phyloP scores from a whole-genome alignment of 129 eudicot genomes.

The Lactuca saligna region DNA sequence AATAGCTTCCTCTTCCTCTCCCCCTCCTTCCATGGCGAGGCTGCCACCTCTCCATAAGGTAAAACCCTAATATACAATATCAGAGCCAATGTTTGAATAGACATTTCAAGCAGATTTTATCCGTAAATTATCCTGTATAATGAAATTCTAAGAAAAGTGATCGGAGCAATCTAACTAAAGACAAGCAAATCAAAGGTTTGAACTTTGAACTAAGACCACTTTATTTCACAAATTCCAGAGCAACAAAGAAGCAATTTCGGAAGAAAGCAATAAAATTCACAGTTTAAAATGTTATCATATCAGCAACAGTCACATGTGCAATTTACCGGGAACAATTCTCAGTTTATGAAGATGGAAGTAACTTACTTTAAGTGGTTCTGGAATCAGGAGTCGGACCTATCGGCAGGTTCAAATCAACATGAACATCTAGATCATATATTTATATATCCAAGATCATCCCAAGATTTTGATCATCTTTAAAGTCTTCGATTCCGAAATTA shows the following conservation, averaged over 20 bases:
- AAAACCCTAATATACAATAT: slow-evolving; percentile 2
- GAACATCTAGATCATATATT: background rate
- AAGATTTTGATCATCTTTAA: background rate
- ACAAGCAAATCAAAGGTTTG: background rate
- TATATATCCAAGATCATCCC: background rate
- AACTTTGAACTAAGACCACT: background rate
- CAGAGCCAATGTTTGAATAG: background rate
- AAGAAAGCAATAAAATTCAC: background rate
- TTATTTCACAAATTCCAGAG: background rate
- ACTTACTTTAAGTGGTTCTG: slow-evolving; percentile 18
- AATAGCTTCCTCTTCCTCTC: slow-evolving; percentile 33
- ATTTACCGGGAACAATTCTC: background rate
- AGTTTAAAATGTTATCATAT: background rate
- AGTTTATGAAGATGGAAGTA: slow-evolving; percentile 11
- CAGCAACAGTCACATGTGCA: slow-evolving; percentile 1
- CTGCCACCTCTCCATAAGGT: slow-evolving; percentile 38
- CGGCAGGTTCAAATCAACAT: background rate
- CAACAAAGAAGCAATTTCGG: background rate
- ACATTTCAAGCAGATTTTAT: no score
- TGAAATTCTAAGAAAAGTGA: background rate
- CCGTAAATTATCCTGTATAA: background rate
- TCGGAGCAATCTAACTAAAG: background rate
- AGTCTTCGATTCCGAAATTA: slow-evolving; percentile 1
- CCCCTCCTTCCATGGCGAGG: slow-evolving; percentile 31
- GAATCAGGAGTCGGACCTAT: background rate